Evolutionary conservation across 2,329 filamentous ascomycete species (phyloP).

Genomic region (Colletotrichum tamarilloi): DNA sequence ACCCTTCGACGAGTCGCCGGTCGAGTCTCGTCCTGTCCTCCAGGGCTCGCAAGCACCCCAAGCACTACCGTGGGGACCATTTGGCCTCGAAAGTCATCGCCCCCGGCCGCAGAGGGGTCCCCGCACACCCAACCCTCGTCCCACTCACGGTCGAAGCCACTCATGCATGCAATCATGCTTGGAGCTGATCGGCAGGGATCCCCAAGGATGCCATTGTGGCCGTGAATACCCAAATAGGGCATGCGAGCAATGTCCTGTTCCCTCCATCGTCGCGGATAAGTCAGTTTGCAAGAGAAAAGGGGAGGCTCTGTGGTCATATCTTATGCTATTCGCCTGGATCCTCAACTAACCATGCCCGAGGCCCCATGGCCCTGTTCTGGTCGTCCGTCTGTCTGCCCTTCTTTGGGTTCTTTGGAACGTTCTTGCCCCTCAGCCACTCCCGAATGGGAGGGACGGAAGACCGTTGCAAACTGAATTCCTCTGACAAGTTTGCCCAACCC

Average conservation of each 20-base stretch:
- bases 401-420: conserved; percentile 30
- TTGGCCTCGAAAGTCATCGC: background rate
- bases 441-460: background rate
- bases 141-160: conserved; percentile 29
- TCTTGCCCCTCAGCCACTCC: conserved; percentile 23
- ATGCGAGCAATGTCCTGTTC: conserved; percentile 9
- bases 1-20: conserved; percentile 12
- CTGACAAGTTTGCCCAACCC: background rate
- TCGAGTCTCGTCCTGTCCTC: background rate
- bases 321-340: conserved; percentile 26
- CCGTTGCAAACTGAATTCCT: conserved; percentile 1
- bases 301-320: conserved; percentile 12
- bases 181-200: conserved; percentile 31
- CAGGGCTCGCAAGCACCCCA: background rate
- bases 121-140: conserved; percentile 22
- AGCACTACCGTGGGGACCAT: background rate
- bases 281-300: conserved; percentile 27
- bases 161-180: conserved; percentile 36
- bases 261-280: conserved; percentile 30
- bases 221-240: conserved; percentile 14
- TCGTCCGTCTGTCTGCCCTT: conserved; percentile 2
- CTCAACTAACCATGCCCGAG: conserved; percentile 7
- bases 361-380: conserved; percentile 1
- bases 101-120: conserved; percentile 10
- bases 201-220: conserved; percentile 25